Evolutionary conservation across 1,284 basidiomycete species (phyloP), one percentile per base, ranked within the genome.

Genomic region (Moesziomyces globuligerus): DNA sequence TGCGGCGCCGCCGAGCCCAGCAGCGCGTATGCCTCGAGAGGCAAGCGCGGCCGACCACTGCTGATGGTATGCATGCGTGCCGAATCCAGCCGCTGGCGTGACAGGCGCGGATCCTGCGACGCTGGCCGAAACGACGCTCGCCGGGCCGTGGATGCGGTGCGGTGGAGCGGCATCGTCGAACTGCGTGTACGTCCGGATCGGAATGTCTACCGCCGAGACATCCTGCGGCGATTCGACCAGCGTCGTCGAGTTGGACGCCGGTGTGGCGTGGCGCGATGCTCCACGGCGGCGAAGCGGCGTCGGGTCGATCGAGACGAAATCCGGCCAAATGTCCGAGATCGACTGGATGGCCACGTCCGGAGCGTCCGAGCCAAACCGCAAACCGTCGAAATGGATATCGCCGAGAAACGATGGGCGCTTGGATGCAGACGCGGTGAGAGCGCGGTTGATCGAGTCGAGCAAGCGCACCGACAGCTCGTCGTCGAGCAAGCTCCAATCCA

Each of bases 331-430:
- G 84, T 98, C 94, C 45, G 92, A 87, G 57, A 98, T 85, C 83
- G 97, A 94, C 56, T 92, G 89, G 57, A 98, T 87, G 81, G 95
- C 90, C 36, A 96, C 87, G 61, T 94, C 90, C 2, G 96, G 95
- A 4, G 89, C 83, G 23, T 87, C 86, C 0, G 89, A 88, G 28
- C 95, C 95, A 83, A 98, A 94, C 52, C 93, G 91, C 53, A 98
- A 87, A 3, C 89, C 88, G 5, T 89, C 90, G 58, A 98, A 88
- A 61, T 89, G 87, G 58, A 98, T 88, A 15, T 93, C 93, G 0
- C 95, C 95, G 44, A 99, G 90, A 83, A 95, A 98, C 7, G 92
- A 93, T 0, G 96, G 96, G 5, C 91, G 85, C 32, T 87, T 83
- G 7, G 90, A 88, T 39, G 84, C 86, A 5, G 86, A 81, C 11